Base-by-base conservation (phyloP, 2,329 filamentous ascomycete species). In the Acephala macrosclerotiorum region DNA sequence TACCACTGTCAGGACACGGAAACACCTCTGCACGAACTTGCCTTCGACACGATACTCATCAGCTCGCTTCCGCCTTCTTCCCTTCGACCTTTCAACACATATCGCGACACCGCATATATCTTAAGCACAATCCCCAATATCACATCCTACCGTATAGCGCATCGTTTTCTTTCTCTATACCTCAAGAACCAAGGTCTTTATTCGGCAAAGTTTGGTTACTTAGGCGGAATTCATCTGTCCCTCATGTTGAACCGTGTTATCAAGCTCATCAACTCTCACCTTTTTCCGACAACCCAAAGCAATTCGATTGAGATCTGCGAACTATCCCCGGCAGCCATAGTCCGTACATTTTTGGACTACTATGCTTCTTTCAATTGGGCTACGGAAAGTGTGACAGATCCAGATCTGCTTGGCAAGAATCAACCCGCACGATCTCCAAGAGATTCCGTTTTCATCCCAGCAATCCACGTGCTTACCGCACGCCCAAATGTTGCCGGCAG, bases 201-300 rank as follows among this genome's bases (percentile, higher is more conserved):
- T 74, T 84, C 87, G 0, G 83, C 87, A 1, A 86, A 83, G 57
- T 91, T 91, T 70, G 89, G 89, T 0, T 89, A 87, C 66, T 79
- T 92, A 0, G 84, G 87, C 6, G 89, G 88, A 3, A 85, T 90
- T 22, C 88, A 91, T 69, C 85, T 92, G 60, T 84, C 86, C 0
- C 77, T 90, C 25, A 80, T 92, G 73, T 79, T 92, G 9, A 82
- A 85, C 0, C 83, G 85, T 18, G 77, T 91, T 0, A 84, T 83
- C 75, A 91, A 91, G 74, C 74, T 84, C 25, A 74, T 87, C 4
- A 29, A 22, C 16, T 35, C 9, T 29, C 42, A 42, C 25, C 77
- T 3, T 68, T 79, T 51, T 6, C 72, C 71, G 11, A 74, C 75
- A 20, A 61, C 73, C 3, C 12, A 42, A 16, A 42, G 18, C 18